Percentiles rank a stretch among this genome's conserved stretches.
These are phyloP conservation scores for Gastrolobium villosum DNA, from an alignment of 306 rosid species.

Conservation along the genomic window DNA sequence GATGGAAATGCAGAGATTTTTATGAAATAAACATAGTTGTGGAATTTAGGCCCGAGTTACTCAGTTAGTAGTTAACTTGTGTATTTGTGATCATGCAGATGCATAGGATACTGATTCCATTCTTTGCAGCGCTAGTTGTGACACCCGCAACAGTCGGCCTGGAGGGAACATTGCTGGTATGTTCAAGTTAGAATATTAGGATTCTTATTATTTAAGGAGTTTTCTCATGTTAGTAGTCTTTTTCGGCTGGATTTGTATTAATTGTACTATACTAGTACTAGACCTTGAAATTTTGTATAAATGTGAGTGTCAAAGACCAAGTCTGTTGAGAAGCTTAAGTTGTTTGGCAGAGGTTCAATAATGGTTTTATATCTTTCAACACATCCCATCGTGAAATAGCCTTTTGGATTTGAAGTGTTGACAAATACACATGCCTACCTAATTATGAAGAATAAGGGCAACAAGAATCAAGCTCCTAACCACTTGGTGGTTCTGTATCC, in stretches of 20 bases:
- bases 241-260: not conserved
- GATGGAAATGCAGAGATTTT: slow-evolving; percentile 8
- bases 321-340: not conserved
- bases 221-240: not conserved
- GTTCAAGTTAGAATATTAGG: slow-evolving; percentile 26
- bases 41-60: not conserved
- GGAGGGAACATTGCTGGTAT: slow-evolving; percentile 95
- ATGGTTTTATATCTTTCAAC: not conserved
- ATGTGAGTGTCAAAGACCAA: not conserved
- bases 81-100: slow-evolving; percentile 63
- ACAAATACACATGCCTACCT: not conserved
- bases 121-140: slow-evolving; percentile 70
- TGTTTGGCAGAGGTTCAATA: not conserved
- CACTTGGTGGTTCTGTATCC: slow-evolving; percentile 4
- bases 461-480: slow-evolving; percentile 4
- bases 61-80: slow-evolving; percentile 20
- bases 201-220: not conserved
- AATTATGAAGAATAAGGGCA: not conserved
- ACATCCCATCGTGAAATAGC: slow-evolving; percentile 3
- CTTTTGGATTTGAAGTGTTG: not conserved
- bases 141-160: slow-evolving; percentile 88
- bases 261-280: not conserved
- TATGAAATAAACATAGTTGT: slow-evolving; percentile 7
- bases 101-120: slow-evolving; percentile 88
- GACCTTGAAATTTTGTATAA: not conserved